A percentile compares a stretch with the other conserved stretches of the same genome.
phyloP scores from a whole-genome alignment of 2,329 filamentous ascomycete genomes.

The Fusarium citri region DNA sequence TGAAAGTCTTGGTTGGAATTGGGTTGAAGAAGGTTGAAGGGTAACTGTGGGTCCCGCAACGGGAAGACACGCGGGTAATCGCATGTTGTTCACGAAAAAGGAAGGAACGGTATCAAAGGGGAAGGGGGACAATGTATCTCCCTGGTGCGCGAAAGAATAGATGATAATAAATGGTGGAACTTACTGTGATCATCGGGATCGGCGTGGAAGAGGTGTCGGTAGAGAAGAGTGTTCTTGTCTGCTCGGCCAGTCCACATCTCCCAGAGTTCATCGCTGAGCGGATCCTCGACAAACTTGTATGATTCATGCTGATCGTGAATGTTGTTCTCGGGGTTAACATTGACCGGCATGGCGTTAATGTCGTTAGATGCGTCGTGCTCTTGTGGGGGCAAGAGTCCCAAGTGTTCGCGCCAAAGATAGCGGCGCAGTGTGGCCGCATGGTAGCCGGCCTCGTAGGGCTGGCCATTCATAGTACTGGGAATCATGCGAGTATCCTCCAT shows the following conservation, averaged over 20 bases:
- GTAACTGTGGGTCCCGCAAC: not conserved
- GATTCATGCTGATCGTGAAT: conserved; percentile 68
- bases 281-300: conserved; percentile 76
- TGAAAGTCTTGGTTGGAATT: not conserved
- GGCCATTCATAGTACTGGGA: conserved; percentile 80
- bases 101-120: not conserved
- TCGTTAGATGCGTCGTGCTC: conserved; percentile 74
- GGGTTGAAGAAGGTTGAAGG: not conserved
- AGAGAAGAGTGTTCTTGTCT: conserved; percentile 77
- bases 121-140: too few relatives aligned
- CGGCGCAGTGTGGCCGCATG: conserved; percentile 85
- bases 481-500: conserved; percentile 84
- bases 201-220: conserved; percentile 83
- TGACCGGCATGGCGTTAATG: conserved; percentile 78
- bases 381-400: conserved; percentile 83
- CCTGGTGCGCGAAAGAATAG: not conserved
- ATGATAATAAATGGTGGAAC: conserved; percentile 38
- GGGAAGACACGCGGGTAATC: too few relatives aligned
- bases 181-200: conserved; percentile 88
- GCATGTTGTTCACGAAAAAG: not conserved
- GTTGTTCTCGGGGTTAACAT: conserved; percentile 74
- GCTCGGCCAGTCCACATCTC: conserved; percentile 76
- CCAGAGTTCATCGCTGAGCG: conserved; percentile 74
- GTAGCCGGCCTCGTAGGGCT: conserved; percentile 80
- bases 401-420: conserved; percentile 89